Base-by-base conservation (phyloP, 2,329 filamentous ascomycete species). In the Diaporthe amygdali region DNA sequence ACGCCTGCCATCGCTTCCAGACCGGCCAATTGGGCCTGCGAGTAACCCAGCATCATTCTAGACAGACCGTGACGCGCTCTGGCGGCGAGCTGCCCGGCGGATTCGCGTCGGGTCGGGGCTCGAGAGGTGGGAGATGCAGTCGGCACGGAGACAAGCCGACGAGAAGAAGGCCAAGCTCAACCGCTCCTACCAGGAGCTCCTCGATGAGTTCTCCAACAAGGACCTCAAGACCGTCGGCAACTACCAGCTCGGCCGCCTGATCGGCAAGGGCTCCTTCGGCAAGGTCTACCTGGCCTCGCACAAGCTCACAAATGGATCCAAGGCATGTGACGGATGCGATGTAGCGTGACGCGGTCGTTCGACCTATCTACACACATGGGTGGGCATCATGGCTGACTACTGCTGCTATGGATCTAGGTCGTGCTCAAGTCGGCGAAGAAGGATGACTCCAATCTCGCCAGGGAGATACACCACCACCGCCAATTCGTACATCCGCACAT, bases 401-500 rank as follows among this genome's bases (percentile, higher is more conserved):
- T 49, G 34, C 46, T 47, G 30, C 9, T 20, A n/a, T n/a, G 14
- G 20, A 6, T 49, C 44, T 80, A 97, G 94, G 96, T 99, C 77
- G 96, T 99, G 44, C 94, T 99, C 83, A 99, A 99, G 84, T 98
- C 95, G 73, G 96, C 96, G 74, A 96, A 96, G 80, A 98, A 97
- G 82, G 93, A 95, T 79, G 96, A 99, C 82, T 91, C 94, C 68
- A 99, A 99, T 80, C 91, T 99, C 61, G 96, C 96, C 20, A 93
- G 96, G 76, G 96, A 99, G 82, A 99, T 99, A 77, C 96, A 99
- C 82, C 96, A 99, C 81, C 96, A 99, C 81, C 93, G 96, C 76
- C 96, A 99, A 82, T 98, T 99, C 82, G 89, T 97, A 75, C 96
- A 99, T 79, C 96, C 96, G 27, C 96, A 99, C 83, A 99, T 99